Conservation (phyloP, 2,329 filamentous ascomycete species). For the Monosporascus cannonballus region DNA sequence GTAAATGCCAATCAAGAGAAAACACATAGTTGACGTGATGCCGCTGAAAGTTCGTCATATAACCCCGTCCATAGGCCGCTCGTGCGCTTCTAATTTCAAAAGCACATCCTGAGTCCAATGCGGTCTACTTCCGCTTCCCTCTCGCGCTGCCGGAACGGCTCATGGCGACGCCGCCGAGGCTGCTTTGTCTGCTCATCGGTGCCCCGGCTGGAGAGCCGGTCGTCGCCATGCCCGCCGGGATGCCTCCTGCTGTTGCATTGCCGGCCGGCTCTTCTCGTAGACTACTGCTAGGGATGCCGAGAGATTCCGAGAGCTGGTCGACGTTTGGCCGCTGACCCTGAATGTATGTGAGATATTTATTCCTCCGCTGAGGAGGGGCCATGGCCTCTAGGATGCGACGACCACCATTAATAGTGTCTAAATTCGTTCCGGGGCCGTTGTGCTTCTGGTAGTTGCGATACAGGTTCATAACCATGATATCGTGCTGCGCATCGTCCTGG, state of each 20-base stretch:
- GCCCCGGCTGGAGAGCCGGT: slow-evolving; percentile 28
- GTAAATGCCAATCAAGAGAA: background rate
- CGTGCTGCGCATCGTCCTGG: slow-evolving; percentile 46
- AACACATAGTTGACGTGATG: background rate
- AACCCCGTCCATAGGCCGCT: background rate
- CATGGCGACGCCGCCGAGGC: slow-evolving; percentile 49
- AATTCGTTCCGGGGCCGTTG: slow-evolving; percentile 48
- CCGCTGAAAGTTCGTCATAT: background rate
- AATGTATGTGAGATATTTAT: slow-evolving; percentile 43
- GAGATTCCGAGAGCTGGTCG: slow-evolving; percentile 42
- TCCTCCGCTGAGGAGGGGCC: slow-evolving; percentile 40
- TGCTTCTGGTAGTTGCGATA: slow-evolving; percentile 50
- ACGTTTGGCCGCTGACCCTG: slow-evolving; percentile 39
- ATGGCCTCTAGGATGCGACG: slow-evolving; percentile 52
- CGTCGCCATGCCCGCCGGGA: slow-evolving; percentile 9
- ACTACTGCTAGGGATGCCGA: slow-evolving; percentile 42
- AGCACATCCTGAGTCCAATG: too few relatives aligned
- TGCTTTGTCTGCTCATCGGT: slow-evolving; percentile 52
- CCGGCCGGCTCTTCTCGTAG: slow-evolving; percentile 35
- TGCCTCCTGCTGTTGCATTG: slow-evolving; percentile 16
- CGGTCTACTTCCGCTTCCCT: slow-evolving; percentile 27
- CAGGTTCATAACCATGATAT: slow-evolving; percentile 52
- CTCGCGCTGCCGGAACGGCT: slow-evolving; percentile 47
- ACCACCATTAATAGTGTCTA: slow-evolving; percentile 48
- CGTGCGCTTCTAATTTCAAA: too few relatives aligned